Evolutionary conservation across 116 monocot species (phyloP).

Genomic region (Posidonia oceanica): DNA sequence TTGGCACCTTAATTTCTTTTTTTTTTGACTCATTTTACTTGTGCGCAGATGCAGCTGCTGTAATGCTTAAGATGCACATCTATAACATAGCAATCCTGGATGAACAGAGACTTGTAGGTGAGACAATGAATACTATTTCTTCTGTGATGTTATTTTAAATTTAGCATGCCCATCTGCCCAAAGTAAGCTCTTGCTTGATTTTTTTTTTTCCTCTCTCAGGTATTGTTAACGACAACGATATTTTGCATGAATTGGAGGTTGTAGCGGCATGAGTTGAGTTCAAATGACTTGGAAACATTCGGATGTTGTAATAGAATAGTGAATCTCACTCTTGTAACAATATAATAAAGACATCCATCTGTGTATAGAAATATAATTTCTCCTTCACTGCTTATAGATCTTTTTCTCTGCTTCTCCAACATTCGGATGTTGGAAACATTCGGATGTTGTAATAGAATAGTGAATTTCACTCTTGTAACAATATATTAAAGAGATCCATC

Average conservation of each 20-base stretch:
- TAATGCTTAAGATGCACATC: slow-evolving; percentile 76
- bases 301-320: background rate
- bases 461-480: too few relatives aligned
- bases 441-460: background rate
- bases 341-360: too few relatives aligned
- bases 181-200: too few relatives aligned
- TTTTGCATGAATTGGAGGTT: slow-evolving; percentile 43
- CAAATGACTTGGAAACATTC: background rate
- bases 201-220: slow-evolving; percentile 12
- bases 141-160: too few relatives aligned
- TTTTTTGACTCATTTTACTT: background rate
- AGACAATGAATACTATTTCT: background rate
- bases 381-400: too few relatives aligned
- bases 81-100: slow-evolving; percentile 66
- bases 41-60: slow-evolving; percentile 66
- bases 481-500: too few relatives aligned
- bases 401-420: too few relatives aligned
- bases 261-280: slow-evolving; percentile 16
- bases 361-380: too few relatives aligned
- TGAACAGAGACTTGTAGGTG: slow-evolving; percentile 52
- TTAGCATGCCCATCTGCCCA: too few relatives aligned
- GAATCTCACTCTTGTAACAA: too few relatives aligned
- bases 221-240: slow-evolving; percentile 42
- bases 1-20: too few relatives aligned
- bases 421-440: background rate